A percentile compares a stretch with the other conserved stretches of the same genome.
Evolutionary conservation across 345 rosid species (phyloP).

Genomic region (Boechera retrofracta): DNA sequence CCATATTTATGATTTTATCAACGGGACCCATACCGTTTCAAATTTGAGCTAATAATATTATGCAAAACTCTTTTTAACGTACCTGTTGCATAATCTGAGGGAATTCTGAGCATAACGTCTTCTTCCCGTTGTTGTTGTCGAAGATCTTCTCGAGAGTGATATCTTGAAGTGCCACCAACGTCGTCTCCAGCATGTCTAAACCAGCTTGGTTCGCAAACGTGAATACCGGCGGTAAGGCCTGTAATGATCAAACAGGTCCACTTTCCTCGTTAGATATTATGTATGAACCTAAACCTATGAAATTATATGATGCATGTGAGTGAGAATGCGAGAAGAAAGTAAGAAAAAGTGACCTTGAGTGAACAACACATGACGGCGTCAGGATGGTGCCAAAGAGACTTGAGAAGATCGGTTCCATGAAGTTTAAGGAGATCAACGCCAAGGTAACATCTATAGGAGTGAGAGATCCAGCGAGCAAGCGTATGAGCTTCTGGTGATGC

Average conservation of each 20-base stretch:
- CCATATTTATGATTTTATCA: constrained; percentile 2
- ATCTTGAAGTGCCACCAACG: constrained; percentile 80
- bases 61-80: not conserved
- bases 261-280: constrained; percentile 19
- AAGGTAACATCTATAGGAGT: constrained; percentile 81
- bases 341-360: constrained; percentile 55
- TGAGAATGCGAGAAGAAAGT: not conserved
- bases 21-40: not conserved
- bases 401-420: constrained; percentile 78
- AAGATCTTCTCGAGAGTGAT: constrained; percentile 77
- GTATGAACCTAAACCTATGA: not conserved
- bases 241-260: constrained; percentile 36
- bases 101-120: constrained; percentile 73
- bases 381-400: constrained; percentile 84
- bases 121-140: constrained; percentile 68
- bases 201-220: constrained; percentile 96
- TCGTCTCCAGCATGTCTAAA: constrained; percentile 98
- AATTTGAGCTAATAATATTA: not conserved
- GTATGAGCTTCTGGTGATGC: constrained; percentile 90
- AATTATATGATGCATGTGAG: too few relatives aligned
- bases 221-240: constrained; percentile 75
- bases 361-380: constrained; percentile 96
- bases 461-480: constrained; percentile 89
- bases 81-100: constrained; percentile 92
- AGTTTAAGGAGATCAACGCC: constrained; percentile 82